These are phyloP conservation scores for Petunia axillaris DNA, from an alignment of 257 asterid genomes.

Conservation along the genomic window DNA sequence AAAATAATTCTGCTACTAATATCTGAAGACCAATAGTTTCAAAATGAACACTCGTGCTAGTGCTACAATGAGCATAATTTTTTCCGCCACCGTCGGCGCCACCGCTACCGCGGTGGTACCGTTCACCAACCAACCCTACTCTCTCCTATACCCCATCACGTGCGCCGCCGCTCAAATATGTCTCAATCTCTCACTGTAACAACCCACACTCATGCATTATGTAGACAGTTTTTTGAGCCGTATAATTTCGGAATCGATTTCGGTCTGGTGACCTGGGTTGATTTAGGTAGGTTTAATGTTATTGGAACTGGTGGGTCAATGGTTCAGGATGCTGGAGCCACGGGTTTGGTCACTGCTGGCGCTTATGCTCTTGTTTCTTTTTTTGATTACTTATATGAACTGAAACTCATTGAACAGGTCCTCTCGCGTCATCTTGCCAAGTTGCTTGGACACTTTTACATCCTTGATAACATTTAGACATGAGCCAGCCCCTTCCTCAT, in stretches of 20 bases:
- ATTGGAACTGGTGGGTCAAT: conserved; percentile 37
- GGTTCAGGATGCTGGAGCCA: conserved; percentile 75
- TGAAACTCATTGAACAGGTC: conserved; percentile 80
- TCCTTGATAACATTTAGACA: too few relatives aligned
- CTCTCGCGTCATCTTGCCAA: background rate
- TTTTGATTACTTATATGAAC: conserved; percentile 68
- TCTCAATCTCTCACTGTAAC: conserved; percentile 12
- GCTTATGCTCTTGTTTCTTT: conserved; percentile 79
- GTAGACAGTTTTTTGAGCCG: background rate
- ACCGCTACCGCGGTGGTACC: conserved; percentile 30
- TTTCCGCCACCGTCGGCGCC: conserved; percentile 25
- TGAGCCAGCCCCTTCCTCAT: too few relatives aligned
- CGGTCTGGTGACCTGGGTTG: conserved; percentile 28
- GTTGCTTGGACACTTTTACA: too few relatives aligned
- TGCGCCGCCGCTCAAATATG: background rate
- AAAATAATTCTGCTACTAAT: background rate
- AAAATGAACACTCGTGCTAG: background rate
- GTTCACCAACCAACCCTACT: conserved; percentile 24
- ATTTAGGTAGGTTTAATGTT: conserved; percentile 23
- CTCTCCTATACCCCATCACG: conserved; percentile 26
- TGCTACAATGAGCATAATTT: conserved; percentile 37
- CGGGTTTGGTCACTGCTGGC: conserved; percentile 68
- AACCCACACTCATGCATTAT: conserved; percentile 18
- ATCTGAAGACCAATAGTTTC: background rate
- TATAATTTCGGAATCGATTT: conserved; percentile 25